Evolutionary conservation across 2,329 filamentous ascomycete genomes (phyloP).

Genomic region (Spiromastix sp.): DNA sequence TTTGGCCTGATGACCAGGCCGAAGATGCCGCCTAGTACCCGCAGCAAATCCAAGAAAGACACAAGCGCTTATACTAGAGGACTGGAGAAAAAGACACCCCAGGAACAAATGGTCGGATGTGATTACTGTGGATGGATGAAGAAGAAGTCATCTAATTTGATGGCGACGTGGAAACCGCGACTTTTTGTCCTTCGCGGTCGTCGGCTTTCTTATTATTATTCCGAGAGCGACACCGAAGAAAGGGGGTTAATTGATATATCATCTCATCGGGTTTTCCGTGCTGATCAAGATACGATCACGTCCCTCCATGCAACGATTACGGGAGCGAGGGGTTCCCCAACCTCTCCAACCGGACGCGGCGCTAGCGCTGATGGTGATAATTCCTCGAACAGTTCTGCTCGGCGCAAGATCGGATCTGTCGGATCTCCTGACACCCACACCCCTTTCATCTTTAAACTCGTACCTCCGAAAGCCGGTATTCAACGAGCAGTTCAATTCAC

Average conservation of each 20-base stretch:
- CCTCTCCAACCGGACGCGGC: slow-evolving; percentile 37
- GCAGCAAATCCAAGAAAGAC: slow-evolving; percentile 72
- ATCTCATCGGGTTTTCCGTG: slow-evolving; percentile 89
- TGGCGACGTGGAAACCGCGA: slow-evolving; percentile 95
- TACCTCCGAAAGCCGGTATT: slow-evolving; percentile 77
- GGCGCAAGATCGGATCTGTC: neutral
- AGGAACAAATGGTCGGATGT: slow-evolving; percentile 72
- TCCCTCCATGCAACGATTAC: slow-evolving; percentile 87
- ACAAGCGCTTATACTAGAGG: slow-evolving; percentile 91
- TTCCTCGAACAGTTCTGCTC: slow-evolving; percentile 14
- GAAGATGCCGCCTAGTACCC: slow-evolving; percentile 40
- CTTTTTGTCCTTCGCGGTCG: slow-evolving; percentile 92
- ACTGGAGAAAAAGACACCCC: slow-evolving; percentile 66
- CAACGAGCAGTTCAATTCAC: slow-evolving; percentile 93
- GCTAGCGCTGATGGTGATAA: slow-evolving; percentile 17
- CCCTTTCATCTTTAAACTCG: slow-evolving; percentile 98
- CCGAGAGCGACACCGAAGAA: slow-evolving; percentile 82
- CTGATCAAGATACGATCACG: slow-evolving; percentile 82
- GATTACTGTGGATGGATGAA: slow-evolving; percentile 99
- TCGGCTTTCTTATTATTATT: slow-evolving; percentile 90
- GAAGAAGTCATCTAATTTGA: slow-evolving; percentile 91
- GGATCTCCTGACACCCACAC: too few relatives aligned
- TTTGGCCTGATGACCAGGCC: slow-evolving; percentile 38
- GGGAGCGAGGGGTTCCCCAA: slow-evolving; percentile 63
- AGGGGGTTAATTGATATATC: slow-evolving; percentile 96